Evolutionary conservation across 768 basidiomycete species (phyloP), one percentile per base, ranked within the genome.

Genomic region (Naematelia aurantialba): DNA sequence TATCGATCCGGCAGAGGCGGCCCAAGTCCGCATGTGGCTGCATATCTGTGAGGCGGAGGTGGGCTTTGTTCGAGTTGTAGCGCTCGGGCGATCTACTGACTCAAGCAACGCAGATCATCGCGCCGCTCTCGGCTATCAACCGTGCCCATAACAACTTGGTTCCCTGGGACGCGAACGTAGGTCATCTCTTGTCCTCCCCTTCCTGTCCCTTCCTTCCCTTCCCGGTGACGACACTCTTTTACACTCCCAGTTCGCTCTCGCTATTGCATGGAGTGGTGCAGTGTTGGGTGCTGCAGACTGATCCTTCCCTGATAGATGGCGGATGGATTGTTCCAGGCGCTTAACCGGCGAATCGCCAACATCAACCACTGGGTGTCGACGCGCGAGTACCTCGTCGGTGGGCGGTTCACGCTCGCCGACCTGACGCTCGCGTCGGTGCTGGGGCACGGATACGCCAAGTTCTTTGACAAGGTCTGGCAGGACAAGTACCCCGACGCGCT

Each of bases 381-480:
- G 14, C 48, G 27, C 24, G 22, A 22, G 14, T 50, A 50, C 21
- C 48, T 50, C 17, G 48, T 50, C 17, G 48, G 48, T 4, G 48
- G 27, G 3, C 17, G 27, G 14, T 50, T 25, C 48, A 50, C 48
- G 5, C 48, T 50, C 14, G 48, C 48, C 48, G 48, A 50, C 24
- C 48, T 50, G 3, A 27, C 22, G 17, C 48, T 50, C 19, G 27
- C 48, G 14, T 50, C 48, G 24, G 48, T 50, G 24, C 21, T 50
- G 4, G 48, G 48, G 14, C 48, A 50, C 24, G 48, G 48, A 27
- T 50, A 24, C 14, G 48, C 48, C 48, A 50, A 50, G 48, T 50
- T 50, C 26, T 50, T 50, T 25, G 48, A 50, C 24, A 50, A 50
- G 24, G 27, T 25, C 10, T 50, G 48, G 48, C 48, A 50, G 48